These are phyloP conservation scores for Karstenula rhodostoma DNA, from an alignment of 2,329 filamentous ascomycete species.

Conservation along the genomic window DNA sequence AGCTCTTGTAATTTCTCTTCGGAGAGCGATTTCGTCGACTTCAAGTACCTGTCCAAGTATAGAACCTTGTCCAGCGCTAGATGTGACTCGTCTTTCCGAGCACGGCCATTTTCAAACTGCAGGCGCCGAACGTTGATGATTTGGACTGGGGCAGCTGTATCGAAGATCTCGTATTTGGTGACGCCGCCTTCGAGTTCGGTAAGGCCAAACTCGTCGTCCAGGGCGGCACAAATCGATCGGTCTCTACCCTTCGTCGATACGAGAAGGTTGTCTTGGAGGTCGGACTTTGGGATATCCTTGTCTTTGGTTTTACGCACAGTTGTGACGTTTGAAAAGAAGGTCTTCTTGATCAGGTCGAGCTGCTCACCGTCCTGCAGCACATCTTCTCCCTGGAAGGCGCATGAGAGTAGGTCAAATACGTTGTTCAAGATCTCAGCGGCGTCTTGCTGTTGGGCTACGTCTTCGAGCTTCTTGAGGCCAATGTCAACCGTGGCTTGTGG, in stretches of 20 bases:
- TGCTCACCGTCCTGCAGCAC: conserved; percentile 77
- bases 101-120: conserved; percentile 68
- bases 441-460: conserved; percentile 80
- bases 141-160: conserved; percentile 80
- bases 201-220: conserved; percentile 85
- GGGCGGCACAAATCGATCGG: conserved; percentile 79
- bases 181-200: conserved; percentile 66
- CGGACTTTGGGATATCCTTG: conserved; percentile 55
- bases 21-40: conserved; percentile 36
- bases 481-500: conserved; percentile 44
- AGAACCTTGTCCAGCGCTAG: conserved; percentile 82
- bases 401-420: conserved; percentile 88
- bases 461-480: conserved; percentile 60
- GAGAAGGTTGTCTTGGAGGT: conserved; percentile 69
- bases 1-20: conserved; percentile 63
- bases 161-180: conserved; percentile 50
- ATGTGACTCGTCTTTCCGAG: conserved; percentile 62
- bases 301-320: conserved; percentile 51
- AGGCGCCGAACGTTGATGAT: conserved; percentile 90
- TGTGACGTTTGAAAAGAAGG: conserved; percentile 56
- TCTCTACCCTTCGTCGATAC: conserved; percentile 66
- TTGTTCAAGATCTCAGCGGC: conserved; percentile 96
- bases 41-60: conserved; percentile 83
- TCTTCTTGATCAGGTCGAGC: conserved; percentile 74
- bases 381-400: conserved; percentile 78